Base-by-base conservation (phyloP, 1,139 yeast species). In the Pichia sp. region DNA sequence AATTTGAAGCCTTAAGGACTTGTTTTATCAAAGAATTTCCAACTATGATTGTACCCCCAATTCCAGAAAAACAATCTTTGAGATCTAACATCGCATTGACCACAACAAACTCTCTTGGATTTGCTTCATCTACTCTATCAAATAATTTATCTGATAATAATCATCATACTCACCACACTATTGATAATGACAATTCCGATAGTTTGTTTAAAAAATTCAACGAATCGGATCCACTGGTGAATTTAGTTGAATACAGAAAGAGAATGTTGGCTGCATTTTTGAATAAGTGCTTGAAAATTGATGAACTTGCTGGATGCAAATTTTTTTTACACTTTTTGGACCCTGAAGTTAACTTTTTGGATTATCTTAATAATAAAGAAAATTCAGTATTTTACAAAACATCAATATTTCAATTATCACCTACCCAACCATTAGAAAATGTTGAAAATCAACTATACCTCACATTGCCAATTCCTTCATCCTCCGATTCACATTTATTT, bases 11-110 rank as follows among this genome's bases (percentile, higher is more conserved):
- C 43, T 70, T 91, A 31, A 66, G 96, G 43, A 79, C 72, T 29
- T 74, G 81, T 4, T 69, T 91, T 21, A 68, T 79, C 6, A 78
- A 78, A 56, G 65, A 86, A 27, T 88, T 85, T 56, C 97, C 98
- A 2, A 78, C 93, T 35, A 63, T 80, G 13, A 72, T 91, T 6
- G 76, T 91, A 6, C 98, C 98, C 2, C 96, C 97, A 0, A 87
- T 93, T 28, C 98, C 98, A 0, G 96, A 89, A 50, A 91, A 91
- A 62, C 95, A 91, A 57, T 68, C 83, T 19, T 42, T 61, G 18
- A 54, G 51, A 11, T 59, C 64, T 5, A 60, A 56, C 37, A 46
- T 61, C 23, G 50, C 56, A 8, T 47, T 55, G 14, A 57, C 59
- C 2, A 56, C 61, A 6, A 48, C 55, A 14, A 53, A 47, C 22